Conservation (phyloP, 2,329 filamentous ascomycete genomes). For the Curvularia hawaiiensis region DNA sequence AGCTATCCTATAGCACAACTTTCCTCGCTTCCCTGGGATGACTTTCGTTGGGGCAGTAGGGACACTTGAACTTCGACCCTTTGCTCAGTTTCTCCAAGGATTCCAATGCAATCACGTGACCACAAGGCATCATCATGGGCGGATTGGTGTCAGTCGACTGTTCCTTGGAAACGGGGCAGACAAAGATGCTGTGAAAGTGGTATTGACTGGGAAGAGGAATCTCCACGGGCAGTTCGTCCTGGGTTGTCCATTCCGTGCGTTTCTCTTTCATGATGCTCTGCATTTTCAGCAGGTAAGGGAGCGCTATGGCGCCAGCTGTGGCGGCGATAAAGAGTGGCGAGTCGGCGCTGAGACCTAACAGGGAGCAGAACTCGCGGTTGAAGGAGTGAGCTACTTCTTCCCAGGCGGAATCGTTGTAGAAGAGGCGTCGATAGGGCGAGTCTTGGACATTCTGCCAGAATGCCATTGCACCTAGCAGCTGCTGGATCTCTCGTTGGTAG, state of each 20-base stretch:
- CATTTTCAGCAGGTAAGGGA: constrained; percentile 88
- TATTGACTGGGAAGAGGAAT: constrained; percentile 68
- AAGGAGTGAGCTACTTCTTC: constrained; percentile 86
- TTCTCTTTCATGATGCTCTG: constrained; percentile 86
- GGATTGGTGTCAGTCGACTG: constrained; percentile 93
- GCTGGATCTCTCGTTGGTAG: constrained; percentile 79
- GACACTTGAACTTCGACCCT: constrained; percentile 85
- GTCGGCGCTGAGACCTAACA: constrained; percentile 87
- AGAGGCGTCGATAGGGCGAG: constrained; percentile 81
- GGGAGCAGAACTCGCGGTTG: constrained; percentile 90
- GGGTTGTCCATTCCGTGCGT: constrained; percentile 92
- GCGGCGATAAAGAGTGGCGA: constrained; percentile 92
- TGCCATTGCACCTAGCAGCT: constrained; percentile 79
- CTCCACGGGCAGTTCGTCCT: constrained; percentile 84
- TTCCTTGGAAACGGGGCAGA: constrained; percentile 96
- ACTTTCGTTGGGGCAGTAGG: constrained; percentile 90
- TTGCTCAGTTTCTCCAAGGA: constrained; percentile 81
- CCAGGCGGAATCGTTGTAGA: constrained; percentile 77
- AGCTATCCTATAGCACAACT: constrained; percentile 37
- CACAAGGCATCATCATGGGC: constrained; percentile 95
- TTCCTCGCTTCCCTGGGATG: constrained; percentile 70
- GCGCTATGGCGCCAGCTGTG: constrained; percentile 88
- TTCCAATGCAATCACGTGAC: constrained; percentile 89
- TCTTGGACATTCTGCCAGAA: constrained; percentile 74
- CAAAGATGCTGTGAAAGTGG: constrained; percentile 93